Evolutionary conservation across 2,329 filamentous ascomycete species (phyloP).

Genomic region (Penicillium rolfsii): DNA sequence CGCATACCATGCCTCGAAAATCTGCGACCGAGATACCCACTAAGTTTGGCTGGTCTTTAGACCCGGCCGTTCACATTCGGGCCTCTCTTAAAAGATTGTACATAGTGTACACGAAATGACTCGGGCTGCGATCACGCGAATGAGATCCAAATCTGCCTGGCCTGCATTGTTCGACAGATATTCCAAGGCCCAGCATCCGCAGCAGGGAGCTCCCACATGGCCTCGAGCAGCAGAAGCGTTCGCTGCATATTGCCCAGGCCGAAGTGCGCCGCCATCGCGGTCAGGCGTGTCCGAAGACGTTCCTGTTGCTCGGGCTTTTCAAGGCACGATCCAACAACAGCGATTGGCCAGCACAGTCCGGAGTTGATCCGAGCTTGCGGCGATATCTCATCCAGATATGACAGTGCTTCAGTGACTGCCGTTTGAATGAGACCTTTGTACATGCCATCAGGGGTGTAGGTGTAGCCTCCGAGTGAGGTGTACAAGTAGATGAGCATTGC

Average conservation of each 20-base stretch:
- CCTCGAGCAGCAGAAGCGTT: slow-evolving; percentile 48
- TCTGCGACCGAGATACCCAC: slow-evolving; percentile 57
- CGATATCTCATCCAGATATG: slow-evolving; percentile 30
- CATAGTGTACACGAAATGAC: slow-evolving; percentile 11
- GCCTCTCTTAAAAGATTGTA: slow-evolving; percentile 14
- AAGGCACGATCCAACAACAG: slow-evolving; percentile 36
- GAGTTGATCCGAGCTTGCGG: slow-evolving; percentile 39
- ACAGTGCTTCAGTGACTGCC: slow-evolving; percentile 33
- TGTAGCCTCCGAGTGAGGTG: slow-evolving; percentile 30
- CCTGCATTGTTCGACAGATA: slow-evolving; percentile 51
- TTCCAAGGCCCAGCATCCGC: slow-evolving; percentile 48
- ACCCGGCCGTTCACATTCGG: slow-evolving; percentile 7
- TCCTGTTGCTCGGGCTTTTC: slow-evolving; percentile 26
- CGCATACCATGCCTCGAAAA: slow-evolving; percentile 68
- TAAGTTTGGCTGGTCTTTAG: slow-evolving; percentile 44
- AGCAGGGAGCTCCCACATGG: slow-evolving; percentile 47
- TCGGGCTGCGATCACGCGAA: slow-evolving; percentile 45
- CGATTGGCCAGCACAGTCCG: slow-evolving; percentile 40
- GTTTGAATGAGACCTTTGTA: slow-evolving; percentile 32
- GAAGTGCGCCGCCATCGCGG: slow-evolving; percentile 37
- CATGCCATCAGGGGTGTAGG: slow-evolving; percentile 31
- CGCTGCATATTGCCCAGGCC: slow-evolving; percentile 53
- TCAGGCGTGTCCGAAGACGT: slow-evolving; percentile 35
- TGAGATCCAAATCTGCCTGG: slow-evolving; percentile 54
- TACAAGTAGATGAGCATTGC: slow-evolving; percentile 52